Evolutionary conservation across 345 rosid species (phyloP), one percentile per base, ranked within the genome.

Genomic region (Psidium friedrichsthalianum): DNA sequence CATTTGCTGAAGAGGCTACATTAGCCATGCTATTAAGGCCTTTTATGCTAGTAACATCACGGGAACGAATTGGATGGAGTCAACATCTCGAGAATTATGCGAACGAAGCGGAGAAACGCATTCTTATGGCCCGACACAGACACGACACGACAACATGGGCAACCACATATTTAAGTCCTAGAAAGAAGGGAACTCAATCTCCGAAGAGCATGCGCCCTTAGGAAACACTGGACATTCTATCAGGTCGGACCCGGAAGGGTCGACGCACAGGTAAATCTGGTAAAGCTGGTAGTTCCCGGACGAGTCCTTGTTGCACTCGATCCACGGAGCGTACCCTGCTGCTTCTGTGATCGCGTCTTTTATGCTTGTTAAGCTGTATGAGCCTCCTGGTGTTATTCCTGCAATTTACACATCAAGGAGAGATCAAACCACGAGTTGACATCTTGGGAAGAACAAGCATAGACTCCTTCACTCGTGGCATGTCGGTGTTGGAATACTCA

Each of bases 201-300:
- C 53, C 1, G 91, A 82, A 44, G 87, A 93, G 90, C 99, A 97
- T 61, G 86, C 87, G 1, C 93, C 94, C 18, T 11, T 84, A 22
- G 99, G 98, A 86, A 93, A 93, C 36, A 94, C 93, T 6, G 99
- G 97, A 20, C 99, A 97, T 36, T 94, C 91, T 12, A 94, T 92
- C 61, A 95, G 89, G 22, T 92, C 58, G 1, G 96, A 91, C 51
- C 88, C 99, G 59, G 98, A 86, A 27, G 87, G 87, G 88, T 97
- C 96, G 11, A 95, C 96, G 82, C 99, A 97, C 40, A 94, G n/a
- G 61, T 95, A 97, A 54, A 97, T 87, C 90, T 95, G 98, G 91
- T 94, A 95, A 55, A 97, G 92, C 86, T 97, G 99, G 59, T 91
- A 93, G 86, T 92, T 94, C 2, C 96, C 94, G 6, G 98, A 92